These are phyloP conservation scores for Nannochloris sp. DNA, from an alignment of 139 green algal species.

Conservation along the genomic window DNA sequence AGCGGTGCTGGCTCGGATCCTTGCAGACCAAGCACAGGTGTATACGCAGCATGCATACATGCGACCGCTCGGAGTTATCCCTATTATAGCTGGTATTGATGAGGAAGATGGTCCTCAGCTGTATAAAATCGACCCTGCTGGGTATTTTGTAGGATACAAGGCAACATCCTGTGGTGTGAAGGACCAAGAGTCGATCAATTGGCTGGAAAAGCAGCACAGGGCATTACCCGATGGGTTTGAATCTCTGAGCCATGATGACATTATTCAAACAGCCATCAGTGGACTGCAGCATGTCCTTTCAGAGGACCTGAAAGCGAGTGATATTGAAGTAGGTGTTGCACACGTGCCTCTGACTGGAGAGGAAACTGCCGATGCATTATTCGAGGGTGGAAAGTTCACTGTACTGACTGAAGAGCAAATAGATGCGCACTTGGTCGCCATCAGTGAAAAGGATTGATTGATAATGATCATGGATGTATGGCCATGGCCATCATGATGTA, in stretches of 20 bases:
- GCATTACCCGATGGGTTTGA: conserved; percentile 8
- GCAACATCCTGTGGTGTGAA: conserved; percentile 83
- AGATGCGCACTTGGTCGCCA: conserved; percentile 77
- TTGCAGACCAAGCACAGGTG: conserved; percentile 95
- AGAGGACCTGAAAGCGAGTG: conserved; percentile 91
- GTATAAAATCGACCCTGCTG: conserved; percentile 95
- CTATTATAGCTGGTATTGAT: conserved; percentile 88
- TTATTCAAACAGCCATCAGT: conserved; percentile 6
- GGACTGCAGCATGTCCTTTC: conserved; percentile 74
- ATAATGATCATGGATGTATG: background rate
- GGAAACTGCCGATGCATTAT: too few relatives aligned
- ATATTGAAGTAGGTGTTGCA: conserved; percentile 86
- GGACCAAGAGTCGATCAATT: conserved; percentile 92
- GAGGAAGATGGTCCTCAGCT: conserved; percentile 91
- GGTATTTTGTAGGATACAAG: conserved; percentile 98
- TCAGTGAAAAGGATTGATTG: conserved; percentile 77
- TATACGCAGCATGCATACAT: conserved; percentile 95
- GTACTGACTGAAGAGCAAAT: conserved; percentile 67
- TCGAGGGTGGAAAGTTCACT: conserved; percentile 3
- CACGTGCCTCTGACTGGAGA: conserved; percentile 21
- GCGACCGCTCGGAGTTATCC: conserved; percentile 75
- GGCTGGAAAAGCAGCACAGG: conserved; percentile 95
- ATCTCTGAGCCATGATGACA: background rate
- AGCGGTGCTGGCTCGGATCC: conserved; percentile 77
- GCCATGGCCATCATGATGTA: background rate